phyloP scores from a whole-genome alignment of 2,329 filamentous ascomycete species.

The Pseudohalonectria lignicola region DNA sequence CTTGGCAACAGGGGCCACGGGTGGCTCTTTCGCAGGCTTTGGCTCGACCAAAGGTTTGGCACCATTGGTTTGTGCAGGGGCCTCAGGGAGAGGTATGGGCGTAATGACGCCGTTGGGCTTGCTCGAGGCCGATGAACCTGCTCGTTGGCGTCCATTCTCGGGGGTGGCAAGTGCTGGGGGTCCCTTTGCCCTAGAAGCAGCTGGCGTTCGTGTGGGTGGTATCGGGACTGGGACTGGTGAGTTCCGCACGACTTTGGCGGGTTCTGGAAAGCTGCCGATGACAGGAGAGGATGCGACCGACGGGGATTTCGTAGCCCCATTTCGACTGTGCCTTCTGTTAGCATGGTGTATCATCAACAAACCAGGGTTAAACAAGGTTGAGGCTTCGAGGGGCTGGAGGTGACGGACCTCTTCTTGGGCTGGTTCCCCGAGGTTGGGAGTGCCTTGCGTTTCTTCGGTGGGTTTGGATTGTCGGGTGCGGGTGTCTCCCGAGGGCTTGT shows the following conservation, averaged over 20 bases:
- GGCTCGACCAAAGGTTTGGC: slow-evolving; percentile 27
- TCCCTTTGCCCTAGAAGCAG: slow-evolving; percentile 54
- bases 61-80: slow-evolving; percentile 16
- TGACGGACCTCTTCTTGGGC: slow-evolving; percentile 62
- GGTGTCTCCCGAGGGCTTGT: slow-evolving; percentile 61
- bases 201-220: slow-evolving; percentile 42
- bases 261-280: slow-evolving; percentile 56
- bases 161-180: slow-evolving; percentile 28
- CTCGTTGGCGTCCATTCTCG: slow-evolving; percentile 42
- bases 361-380: too few species aligned
- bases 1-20: slow-evolving; percentile 18
- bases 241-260: slow-evolving; percentile 31
- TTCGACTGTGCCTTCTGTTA: slow-evolving; percentile 12
- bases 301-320: slow-evolving; percentile 45
- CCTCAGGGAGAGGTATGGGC: slow-evolving; percentile 21
- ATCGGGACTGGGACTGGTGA: slow-evolving; percentile 45
- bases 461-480: slow-evolving; percentile 42
- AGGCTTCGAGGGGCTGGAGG: neutral
- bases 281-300: slow-evolving; percentile 68
- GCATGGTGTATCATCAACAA: too few species aligned
- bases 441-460: slow-evolving; percentile 62
- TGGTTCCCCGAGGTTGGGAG: slow-evolving; percentile 54
- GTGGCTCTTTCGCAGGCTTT: slow-evolving; percentile 39
- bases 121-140: slow-evolving; percentile 49
- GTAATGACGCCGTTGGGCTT: slow-evolving; percentile 44